A percentile compares a stretch with the other conserved stretches of the same genome.
Evolutionary conservation across 2,329 filamentous ascomycete genomes (phyloP).

Genomic region (Penicillium sp.): DNA sequence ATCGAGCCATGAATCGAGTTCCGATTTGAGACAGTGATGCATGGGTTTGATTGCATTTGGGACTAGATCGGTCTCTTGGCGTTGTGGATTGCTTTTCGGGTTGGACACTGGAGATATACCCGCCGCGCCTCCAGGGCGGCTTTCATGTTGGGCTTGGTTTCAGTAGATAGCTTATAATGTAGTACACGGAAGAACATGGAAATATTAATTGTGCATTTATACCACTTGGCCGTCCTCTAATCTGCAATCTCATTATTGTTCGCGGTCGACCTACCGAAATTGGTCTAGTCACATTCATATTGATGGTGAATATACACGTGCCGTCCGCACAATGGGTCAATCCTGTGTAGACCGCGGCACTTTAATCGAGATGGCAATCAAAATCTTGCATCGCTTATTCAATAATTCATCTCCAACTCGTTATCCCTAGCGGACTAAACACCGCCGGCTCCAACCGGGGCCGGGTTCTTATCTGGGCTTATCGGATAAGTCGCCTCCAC

Average conservation of each 20-base stretch:
- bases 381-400: neutral
- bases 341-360: neutral
- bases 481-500: constrained; percentile 20
- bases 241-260: neutral
- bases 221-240: neutral
- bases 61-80: neutral
- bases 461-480: constrained; percentile 7
- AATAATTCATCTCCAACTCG: no score
- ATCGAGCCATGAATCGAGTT: constrained; percentile 6
- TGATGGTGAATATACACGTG: neutral
- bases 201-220: neutral
- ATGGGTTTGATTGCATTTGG: neutral
- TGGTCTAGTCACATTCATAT: neutral
- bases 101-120: constrained; percentile 21
- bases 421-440: constrained; percentile 11
- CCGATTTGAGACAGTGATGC: neutral
- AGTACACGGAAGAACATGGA: constrained; percentile 4
- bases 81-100: neutral
- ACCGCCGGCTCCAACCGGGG: constrained; percentile 16
- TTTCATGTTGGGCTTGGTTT: neutral
- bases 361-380: neutral
- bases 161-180: constrained; percentile 7
- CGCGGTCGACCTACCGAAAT: neutral
- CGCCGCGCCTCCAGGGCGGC: constrained; percentile 22
- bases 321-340: neutral